Base-by-base conservation (phyloP, 345 rosid species). In the Dipteronia dyeriana region DNA sequence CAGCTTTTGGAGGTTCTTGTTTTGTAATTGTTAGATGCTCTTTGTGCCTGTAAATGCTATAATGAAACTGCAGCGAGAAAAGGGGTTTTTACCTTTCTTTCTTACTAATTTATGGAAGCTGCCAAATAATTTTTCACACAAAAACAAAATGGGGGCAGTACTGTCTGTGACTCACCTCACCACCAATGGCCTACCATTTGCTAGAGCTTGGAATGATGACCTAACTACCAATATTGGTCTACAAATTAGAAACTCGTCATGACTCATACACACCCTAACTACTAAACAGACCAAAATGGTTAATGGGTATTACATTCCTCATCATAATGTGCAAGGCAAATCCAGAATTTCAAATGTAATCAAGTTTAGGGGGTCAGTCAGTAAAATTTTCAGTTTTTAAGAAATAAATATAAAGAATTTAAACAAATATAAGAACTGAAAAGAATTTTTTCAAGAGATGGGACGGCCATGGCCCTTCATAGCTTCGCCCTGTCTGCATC, bases 151-250 rank as follows among this genome's bases (percentile, higher is more conserved):
- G 59, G n/a, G 12, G 57, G 7, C 57, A 53, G 4, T 20, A 3
- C 5, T 13, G 6, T 43, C 51, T 5, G 13, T 23, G 22, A 12
- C 31, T 34, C 38, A 34, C 39, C 31, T 34, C 38, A 34, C 39
- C 45, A 64, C 14, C 25, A 43, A 22, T 79, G 84, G 79, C 86
- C 86, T 73, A 82, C 79, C 82, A 16, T 34, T 77, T 78, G 62
- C 70, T 76, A 64, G 70, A 64, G 70, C 43, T 73, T 53, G 71
- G 54, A 81, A 81, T 82, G 81, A 79, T 85, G 90, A 84, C 83
- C 84, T 76, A 82, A 84, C 90, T 20, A 85, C 88, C 74, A 74
- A 43, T 70, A 63, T 57, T 43, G 26, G 65, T 10, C 51, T 56
- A 53, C 73, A 74, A 74, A 68, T 31, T 66, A 73, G 66, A 75